phyloP scores from a whole-genome alignment of 1,139 yeast genomes.

The Ogataea hybrid region DNA sequence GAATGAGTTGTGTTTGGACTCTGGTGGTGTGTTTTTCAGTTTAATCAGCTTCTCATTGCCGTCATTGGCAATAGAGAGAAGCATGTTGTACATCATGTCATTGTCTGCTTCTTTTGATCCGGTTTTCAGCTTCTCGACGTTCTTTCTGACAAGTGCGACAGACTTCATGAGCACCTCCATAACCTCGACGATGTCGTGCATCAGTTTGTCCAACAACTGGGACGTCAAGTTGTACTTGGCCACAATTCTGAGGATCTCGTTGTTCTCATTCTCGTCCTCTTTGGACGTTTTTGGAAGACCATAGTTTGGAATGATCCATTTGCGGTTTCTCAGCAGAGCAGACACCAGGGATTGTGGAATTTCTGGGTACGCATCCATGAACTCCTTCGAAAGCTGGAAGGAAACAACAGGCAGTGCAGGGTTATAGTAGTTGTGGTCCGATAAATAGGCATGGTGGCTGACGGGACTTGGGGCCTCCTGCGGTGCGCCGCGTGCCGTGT shows the following conservation, averaged over 20 bases:
- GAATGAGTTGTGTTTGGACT: conserved; percentile 42
- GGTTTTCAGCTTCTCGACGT: conserved; percentile 20
- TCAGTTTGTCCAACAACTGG: conserved; percentile 69
- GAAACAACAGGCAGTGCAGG: conserved; percentile 92
- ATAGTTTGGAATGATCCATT: conserved; percentile 89
- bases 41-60: conserved; percentile 34
- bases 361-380: conserved; percentile 63
- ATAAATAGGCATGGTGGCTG: conserved; percentile 20
- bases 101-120: conserved; percentile 21
- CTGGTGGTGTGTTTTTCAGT: conserved; percentile 29
- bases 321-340: conserved; percentile 70
- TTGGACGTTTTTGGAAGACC: conserved; percentile 56
- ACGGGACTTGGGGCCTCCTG: conserved; percentile 20
- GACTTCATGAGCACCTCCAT: conserved; percentile 53
- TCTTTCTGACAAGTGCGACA: conserved; percentile 35
- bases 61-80: conserved; percentile 38
- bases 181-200: conserved; percentile 60
- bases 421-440: conserved; percentile 45
- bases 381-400: conserved; percentile 63
- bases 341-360: conserved; percentile 84
- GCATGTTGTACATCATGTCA: conserved; percentile 35
- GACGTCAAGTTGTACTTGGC: conserved; percentile 71
- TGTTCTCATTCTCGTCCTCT: conserved; percentile 36
- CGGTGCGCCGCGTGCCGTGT: conserved; percentile 23
- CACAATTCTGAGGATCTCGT: conserved; percentile 81